phyloP scores from a whole-genome alignment of 306 rosid species.

The Ormosia semicastrata region DNA sequence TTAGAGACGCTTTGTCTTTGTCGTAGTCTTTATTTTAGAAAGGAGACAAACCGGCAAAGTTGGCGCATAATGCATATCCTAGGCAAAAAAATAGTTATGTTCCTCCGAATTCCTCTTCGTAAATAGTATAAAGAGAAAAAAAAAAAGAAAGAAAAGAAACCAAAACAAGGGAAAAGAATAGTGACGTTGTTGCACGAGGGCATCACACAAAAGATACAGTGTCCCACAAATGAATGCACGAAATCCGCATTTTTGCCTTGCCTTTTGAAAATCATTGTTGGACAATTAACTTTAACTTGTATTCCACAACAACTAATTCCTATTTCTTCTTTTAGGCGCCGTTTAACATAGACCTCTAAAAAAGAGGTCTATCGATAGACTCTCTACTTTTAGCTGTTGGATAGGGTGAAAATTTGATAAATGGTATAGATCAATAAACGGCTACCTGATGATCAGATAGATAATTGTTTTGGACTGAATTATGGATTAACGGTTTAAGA shows the following conservation, averaged over 20 bases:
- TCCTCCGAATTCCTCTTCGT: not conserved
- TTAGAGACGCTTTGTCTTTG: too few species aligned
- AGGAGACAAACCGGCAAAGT: not conserved
- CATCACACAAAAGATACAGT: not conserved
- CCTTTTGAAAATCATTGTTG: not conserved
- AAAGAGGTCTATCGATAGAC: too few species aligned
- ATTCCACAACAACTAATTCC: not conserved
- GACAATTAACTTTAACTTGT: not conserved
- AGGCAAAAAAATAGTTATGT: too few species aligned
- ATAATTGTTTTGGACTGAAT: too few species aligned
- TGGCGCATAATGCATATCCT: not conserved
- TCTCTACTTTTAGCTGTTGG: too few species aligned
- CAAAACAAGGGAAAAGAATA: too few species aligned
- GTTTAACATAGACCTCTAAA: too few species aligned
- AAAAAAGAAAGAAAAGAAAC: too few species aligned
- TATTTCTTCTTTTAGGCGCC: not conserved
- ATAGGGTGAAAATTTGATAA: too few species aligned
- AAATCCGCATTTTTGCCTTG: conserved; percentile 14
- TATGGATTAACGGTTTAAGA: too few species aligned
- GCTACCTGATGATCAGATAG: too few species aligned
- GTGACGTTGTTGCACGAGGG: not conserved
- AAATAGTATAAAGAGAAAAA: not conserved
- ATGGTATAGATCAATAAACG: too few species aligned
- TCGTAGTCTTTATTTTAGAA: not conserved
- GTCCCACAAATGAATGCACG: not conserved